Conservation (phyloP, 2,329 filamentous ascomycete species). For the Penicillium sp. region DNA sequence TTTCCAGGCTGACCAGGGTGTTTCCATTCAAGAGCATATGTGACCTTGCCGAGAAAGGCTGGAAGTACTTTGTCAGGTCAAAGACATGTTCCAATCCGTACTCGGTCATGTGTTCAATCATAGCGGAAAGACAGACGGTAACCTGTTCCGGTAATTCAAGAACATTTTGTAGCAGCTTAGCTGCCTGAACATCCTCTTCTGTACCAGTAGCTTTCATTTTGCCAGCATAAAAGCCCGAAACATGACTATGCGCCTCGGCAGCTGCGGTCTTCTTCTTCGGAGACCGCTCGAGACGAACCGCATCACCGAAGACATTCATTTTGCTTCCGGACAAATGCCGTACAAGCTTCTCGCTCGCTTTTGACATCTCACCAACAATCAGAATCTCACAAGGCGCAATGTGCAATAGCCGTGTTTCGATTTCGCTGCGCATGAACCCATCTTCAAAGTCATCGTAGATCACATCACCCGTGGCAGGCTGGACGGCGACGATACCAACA, state of each 20-base stretch:
- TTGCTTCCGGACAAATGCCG: constrained; percentile 87
- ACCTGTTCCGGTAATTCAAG: constrained; percentile 83
- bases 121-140: constrained; percentile 89
- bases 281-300: constrained; percentile 81
- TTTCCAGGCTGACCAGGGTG: constrained; percentile 89
- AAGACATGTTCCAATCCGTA: constrained; percentile 96
- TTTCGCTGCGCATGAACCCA: constrained; percentile 94
- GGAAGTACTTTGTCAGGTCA: constrained; percentile 94
- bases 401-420: constrained; percentile 93
- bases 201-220: constrained; percentile 71
- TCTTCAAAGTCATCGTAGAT: constrained; percentile 97
- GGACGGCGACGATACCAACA: constrained; percentile 89
- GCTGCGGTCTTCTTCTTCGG: constrained; percentile 79
- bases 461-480: constrained; percentile 93
- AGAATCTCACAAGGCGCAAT: constrained; percentile 96
- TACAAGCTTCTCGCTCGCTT: constrained; percentile 89
- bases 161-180: constrained; percentile 80
- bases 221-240: constrained; percentile 89
- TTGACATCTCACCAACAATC: constrained; percentile 87
- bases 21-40: constrained; percentile 98
- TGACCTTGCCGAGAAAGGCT: constrained; percentile 89
- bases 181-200: constrained; percentile 61
- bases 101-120: constrained; percentile 91
- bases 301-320: constrained; percentile 90
- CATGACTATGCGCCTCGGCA: constrained; percentile 83